Conservation (phyloP, 2,329 filamentous ascomycete species). For the Aspergillus fumigatus region DNA sequence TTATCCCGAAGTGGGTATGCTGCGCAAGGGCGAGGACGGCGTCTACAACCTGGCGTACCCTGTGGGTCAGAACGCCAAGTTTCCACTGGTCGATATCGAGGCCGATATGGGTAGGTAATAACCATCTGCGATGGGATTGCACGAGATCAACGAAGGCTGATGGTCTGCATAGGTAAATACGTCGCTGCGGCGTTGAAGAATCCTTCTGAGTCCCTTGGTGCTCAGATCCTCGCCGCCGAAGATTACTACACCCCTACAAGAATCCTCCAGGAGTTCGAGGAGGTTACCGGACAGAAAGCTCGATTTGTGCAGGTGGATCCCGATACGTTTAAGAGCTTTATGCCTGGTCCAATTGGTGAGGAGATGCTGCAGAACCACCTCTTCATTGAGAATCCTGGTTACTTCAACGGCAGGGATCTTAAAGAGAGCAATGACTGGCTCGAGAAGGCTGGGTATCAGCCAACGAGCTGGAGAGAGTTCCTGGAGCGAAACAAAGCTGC, state of each 20-base stretch:
- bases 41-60: conserved; percentile 23
- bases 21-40: conserved; percentile 25
- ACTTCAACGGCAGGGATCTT: conserved; percentile 33
- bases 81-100: conserved; percentile 45
- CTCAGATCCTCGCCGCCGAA: conserved; percentile 42
- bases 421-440: conserved; percentile 1
- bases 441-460: conserved; percentile 3
- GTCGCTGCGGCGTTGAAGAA: conserved; percentile 32
- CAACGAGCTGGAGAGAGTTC: conserved; percentile 9
- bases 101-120: conserved; percentile 9
- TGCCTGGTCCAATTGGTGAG: conserved; percentile 24
- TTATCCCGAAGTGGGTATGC: conserved; percentile 17
- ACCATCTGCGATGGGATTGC: too few relatives aligned
- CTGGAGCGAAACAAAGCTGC: conserved; percentile 3
- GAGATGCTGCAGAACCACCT: conserved; percentile 54
- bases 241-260: conserved; percentile 39
- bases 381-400: conserved; percentile 49
- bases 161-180: conserved; percentile 11
- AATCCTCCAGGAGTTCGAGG: conserved; percentile 36
- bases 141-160: too few relatives aligned
- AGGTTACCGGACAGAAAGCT: conserved; percentile 38
- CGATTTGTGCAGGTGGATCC: conserved; percentile 17
- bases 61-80: conserved; percentile 21
- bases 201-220: conserved; percentile 42
- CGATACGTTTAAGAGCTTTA: conserved; percentile 22